Percentiles rank a stretch among this genome's conserved stretches.
Evolutionary conservation across 345 rosid genomes (phyloP).

Genomic region (Passiflora organensis): DNA sequence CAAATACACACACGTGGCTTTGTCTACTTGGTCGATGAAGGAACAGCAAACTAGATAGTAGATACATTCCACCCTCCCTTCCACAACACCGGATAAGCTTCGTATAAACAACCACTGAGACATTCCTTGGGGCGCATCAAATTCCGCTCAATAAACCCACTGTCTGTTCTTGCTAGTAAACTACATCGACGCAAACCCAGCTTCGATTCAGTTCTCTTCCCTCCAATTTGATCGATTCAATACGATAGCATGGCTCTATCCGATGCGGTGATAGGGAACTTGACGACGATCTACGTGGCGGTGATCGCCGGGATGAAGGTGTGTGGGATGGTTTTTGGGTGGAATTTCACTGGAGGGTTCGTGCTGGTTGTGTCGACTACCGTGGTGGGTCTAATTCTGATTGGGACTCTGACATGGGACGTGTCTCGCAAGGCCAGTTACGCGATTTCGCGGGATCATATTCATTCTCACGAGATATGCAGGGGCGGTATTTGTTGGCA

Average conservation of each 20-base stretch:
- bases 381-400: conserved; percentile 52
- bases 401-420: conserved; percentile 86
- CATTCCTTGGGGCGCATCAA: no score
- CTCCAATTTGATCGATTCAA: not conserved
- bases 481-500: conserved; percentile 99
- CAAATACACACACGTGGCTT: conserved; percentile 9
- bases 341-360: conserved; percentile 61
- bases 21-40: conserved; percentile 9
- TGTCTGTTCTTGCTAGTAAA: no score
- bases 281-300: conserved; percentile 79
- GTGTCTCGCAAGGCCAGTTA: conserved; percentile 69
- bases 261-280: conserved; percentile 74
- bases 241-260: conserved; percentile 55
- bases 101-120: not conserved
- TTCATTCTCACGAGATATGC: conserved; percentile 52
- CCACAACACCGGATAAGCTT: conserved; percentile 16
- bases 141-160: no score
- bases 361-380: conserved; percentile 61
- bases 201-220: not conserved
- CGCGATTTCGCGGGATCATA: conserved; percentile 52
- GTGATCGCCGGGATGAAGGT: conserved; percentile 69
- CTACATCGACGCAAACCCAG: no score
- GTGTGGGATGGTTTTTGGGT: conserved; percentile 52
- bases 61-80: conserved; percentile 14
- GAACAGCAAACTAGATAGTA: conserved; percentile 10